Conservation (phyloP, 2,329 filamentous ascomycete species). For the Fusarium illudens region DNA sequence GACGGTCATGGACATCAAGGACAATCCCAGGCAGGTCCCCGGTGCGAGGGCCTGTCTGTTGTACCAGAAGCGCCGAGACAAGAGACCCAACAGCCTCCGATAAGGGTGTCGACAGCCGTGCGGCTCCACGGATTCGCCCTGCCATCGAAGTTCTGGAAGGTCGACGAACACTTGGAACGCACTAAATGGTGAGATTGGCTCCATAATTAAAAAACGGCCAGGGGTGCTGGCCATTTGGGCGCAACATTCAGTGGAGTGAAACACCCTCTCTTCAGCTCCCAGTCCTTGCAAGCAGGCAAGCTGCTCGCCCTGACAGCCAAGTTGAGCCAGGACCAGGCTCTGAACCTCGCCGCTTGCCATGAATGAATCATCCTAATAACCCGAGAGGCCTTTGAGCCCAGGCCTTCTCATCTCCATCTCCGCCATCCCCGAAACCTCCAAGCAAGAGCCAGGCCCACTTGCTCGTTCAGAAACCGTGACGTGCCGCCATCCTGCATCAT, state of each 20-base stretch:
- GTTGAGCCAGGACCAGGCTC: slow-evolving; percentile 26
- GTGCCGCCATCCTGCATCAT: slow-evolving; percentile 25
- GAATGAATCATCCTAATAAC: slow-evolving; percentile 25
- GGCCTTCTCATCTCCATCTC: slow-evolving; percentile 10
- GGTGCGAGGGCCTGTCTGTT: not conserved
- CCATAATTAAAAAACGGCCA: slow-evolving; percentile 39
- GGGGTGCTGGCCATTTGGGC: slow-evolving; percentile 30
- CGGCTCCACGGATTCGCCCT: slow-evolving; percentile 39
- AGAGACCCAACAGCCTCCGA: slow-evolving; percentile 20
- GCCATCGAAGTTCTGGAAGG: slow-evolving; percentile 44
- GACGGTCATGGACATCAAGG: slow-evolving; percentile 3
- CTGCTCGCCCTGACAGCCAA: slow-evolving; percentile 26
- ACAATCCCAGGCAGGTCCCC: slow-evolving; percentile 2
- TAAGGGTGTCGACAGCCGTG: slow-evolving; percentile 35
- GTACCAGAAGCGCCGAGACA: slow-evolving; percentile 7
- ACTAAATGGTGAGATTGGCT: slow-evolving; percentile 42
- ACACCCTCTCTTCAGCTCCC: slow-evolving; percentile 16
- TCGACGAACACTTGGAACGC: slow-evolving; percentile 41
- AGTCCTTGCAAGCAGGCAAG: slow-evolving; percentile 26
- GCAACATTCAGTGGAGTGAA: slow-evolving; percentile 41
- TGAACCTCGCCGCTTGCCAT: slow-evolving; percentile 18
- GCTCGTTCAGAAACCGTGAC: slow-evolving; percentile 20
- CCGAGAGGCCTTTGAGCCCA: slow-evolving; percentile 14
- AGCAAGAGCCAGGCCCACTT: slow-evolving; percentile 21
- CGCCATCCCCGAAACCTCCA: slow-evolving; percentile 27